Percentiles rank a stretch among this genome's conserved stretches.
These are phyloP conservation scores for Euphorbia pulcherrima DNA, from an alignment of 345 rosid genomes.

Conservation along the genomic window DNA sequence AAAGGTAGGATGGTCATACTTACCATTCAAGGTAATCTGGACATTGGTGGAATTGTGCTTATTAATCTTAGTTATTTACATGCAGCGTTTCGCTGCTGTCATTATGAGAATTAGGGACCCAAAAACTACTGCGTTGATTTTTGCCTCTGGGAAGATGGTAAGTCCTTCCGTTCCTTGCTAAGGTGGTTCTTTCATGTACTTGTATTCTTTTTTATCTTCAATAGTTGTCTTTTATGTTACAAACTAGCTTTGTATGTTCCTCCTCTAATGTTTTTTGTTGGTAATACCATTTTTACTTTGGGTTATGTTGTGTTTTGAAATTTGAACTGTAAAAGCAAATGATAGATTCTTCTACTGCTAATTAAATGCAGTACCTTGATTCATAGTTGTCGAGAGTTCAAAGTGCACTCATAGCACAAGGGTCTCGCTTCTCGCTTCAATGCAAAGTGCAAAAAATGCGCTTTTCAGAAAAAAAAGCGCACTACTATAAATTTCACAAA, in stretches of 20 bases:
- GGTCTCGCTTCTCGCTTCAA: no score
- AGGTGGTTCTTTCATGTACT: no score
- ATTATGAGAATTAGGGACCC: slow-evolving; percentile 95
- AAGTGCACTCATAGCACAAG: no score
- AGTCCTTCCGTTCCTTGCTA: slow-evolving; percentile 13
- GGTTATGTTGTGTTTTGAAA: background rate
- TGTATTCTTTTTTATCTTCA: background rate
- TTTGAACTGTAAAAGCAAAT: background rate
- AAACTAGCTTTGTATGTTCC: background rate
- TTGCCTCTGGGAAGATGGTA: slow-evolving; percentile 95
- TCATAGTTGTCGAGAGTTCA: no score
- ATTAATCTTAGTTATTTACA: slow-evolving; percentile 9
- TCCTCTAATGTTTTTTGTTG: background rate
- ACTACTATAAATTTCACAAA: no score
- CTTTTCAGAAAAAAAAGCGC: no score
- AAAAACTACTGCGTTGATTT: slow-evolving; percentile 83
- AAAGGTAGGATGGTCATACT: slow-evolving; percentile 39
- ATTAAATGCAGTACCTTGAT: background rate
- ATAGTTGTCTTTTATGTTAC: background rate
- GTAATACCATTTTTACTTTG: background rate
- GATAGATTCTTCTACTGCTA: background rate
- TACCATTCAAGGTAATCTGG: background rate
- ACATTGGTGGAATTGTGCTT: slow-evolving; percentile 3
- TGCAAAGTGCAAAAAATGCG: no score
- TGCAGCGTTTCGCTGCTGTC: slow-evolving; percentile 90